Base-by-base conservation (phyloP, 805 yeast genomes). In the Huiozyma naganishii region DNA sequence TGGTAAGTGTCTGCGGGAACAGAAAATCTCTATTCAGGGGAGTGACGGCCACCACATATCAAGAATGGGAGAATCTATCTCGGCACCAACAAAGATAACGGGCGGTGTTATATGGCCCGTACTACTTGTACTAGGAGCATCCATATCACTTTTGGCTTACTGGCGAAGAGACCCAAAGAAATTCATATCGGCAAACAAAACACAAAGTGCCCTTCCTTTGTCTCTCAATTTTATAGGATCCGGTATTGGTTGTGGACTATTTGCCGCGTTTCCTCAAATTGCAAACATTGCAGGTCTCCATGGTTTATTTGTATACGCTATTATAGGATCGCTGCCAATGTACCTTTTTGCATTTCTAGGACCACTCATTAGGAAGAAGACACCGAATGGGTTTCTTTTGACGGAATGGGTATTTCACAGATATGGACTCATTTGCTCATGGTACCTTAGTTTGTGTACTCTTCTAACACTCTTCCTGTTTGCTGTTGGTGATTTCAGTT, bases 391-490 rank as follows among this genome's bases (percentile, higher is more conserved):
- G 3, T 89, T 89, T 60, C 88, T 89, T 28, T 67, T 89, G 52
- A 87, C 95, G 5, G 95, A 89, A 59, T 89, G 97, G 97, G 90
- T 86, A n/a, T 75, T 85, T 57, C 76, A 76, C 39, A 69, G 96
- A 52, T 89, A 73, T 59, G 97, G 96, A 2, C 58, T 70, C 5
- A 64, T 80, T 11, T 71, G 95, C 3, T 83, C 86, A 0, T 66
- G 86, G 51, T 84, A 86, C 52, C 64, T 89, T 39, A 80, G 94
- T 10, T 78, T 77, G 39, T 85, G 88, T 62, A 86, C 96, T 1
- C 74, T 89, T 42, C 70, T 89, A 50, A 88, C 95, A 7, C 74
- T 89, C 73, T 86, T 79, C 57, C 69, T 89, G 52, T 88, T 80
- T 61, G 82, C 87, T 88, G 82, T 87, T 41, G 83, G 89, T 27